Evolutionary conservation across 2,329 filamentous ascomycete species (phyloP), one percentile per base, ranked within the genome.

Genomic region (Aspergillus persii): DNA sequence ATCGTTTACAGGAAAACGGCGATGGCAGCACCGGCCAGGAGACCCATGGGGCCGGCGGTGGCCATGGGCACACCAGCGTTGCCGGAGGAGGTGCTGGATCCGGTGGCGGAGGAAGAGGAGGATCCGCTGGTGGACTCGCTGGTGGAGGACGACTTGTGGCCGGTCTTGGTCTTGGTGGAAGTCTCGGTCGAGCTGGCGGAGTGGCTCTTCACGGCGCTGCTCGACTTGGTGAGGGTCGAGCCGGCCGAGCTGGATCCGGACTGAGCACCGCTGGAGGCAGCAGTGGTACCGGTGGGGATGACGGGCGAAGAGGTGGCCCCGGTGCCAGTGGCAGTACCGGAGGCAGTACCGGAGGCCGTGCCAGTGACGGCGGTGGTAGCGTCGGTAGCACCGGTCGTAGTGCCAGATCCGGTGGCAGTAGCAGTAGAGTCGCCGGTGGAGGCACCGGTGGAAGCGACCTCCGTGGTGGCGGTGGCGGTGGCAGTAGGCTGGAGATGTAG

Each of bases 21-120:
- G 50, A 80, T 66, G 52, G 76, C 69, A 61, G 73, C 71, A 68
- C 77, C 78, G 63, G 77, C 79, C 26, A 79, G 68, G 53, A 79
- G 67, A 27, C 71, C 69, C 29, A 69, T 63, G 30, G 77, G 72
- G 56, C 63, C 76, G 52, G 73, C 74, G 36, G 75, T 78, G 57
- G 71, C 71, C 39, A 75, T 65, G 58, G 74, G 67, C 58, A 73
- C 69, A 63, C 63, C 72, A 47, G 66, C 70, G 49, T 69, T 70
- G 54, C 67, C 68, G 47, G 70, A 71, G 54, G 68, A 58, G 8
- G 69, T 68, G 57, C 62, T 63, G 50, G 63, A 48, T 56, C 57
- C 64, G 27, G 61, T 57, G 52, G 55, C 18, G 18, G 59, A 54
- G 33, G 65, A 59, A 36, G 61, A 41, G 2, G 64, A 57, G 39